phyloP scores from a whole-genome alignment of 225 moss, liverwort and hornwort genomes.

The Physcomitrellopsis africana region DNA sequence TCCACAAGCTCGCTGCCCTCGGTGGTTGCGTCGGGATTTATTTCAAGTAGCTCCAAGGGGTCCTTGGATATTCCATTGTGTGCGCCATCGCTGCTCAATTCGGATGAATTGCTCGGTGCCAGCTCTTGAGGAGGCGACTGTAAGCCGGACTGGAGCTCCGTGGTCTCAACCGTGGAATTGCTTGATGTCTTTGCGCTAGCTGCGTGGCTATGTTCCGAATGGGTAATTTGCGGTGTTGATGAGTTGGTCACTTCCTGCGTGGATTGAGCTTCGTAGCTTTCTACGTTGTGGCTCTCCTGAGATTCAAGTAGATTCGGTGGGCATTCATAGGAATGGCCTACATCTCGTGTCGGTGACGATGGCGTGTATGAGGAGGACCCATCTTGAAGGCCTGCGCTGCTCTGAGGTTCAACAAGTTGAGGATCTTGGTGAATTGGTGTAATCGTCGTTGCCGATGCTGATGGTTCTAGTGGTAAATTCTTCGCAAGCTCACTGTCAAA shows the following conservation, averaged over 20 bases:
- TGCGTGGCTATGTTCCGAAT: constrained; percentile 24
- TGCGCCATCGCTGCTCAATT: constrained; percentile 13
- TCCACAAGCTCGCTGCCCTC: constrained; percentile 23
- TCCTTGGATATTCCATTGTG: constrained; percentile 26
- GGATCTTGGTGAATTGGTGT: neutral
- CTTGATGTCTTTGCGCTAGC: neutral
- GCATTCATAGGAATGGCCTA: neutral
- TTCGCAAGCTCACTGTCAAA: constrained; percentile 22
- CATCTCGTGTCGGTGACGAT: neutral
- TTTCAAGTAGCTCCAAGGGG: neutral
- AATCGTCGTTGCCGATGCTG: neutral
- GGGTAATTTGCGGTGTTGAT: neutral
- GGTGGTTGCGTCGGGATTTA: neutral
- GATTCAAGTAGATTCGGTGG: constrained; percentile 20
- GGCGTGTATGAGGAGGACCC: neutral
- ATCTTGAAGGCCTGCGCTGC: neutral
- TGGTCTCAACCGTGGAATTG: no score
- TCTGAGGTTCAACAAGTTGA: neutral
- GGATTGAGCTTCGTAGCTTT: constrained; percentile 5
- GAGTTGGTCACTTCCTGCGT: neutral
- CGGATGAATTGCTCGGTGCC: neutral
- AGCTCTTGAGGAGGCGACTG: neutral
- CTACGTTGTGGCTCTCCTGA: constrained; percentile 41
- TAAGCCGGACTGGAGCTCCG: no score
- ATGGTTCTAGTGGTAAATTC: neutral